Evolutionary conservation across 441 rosid genomes (phyloP).

Genomic region (Francoa sonchifolia): DNA sequence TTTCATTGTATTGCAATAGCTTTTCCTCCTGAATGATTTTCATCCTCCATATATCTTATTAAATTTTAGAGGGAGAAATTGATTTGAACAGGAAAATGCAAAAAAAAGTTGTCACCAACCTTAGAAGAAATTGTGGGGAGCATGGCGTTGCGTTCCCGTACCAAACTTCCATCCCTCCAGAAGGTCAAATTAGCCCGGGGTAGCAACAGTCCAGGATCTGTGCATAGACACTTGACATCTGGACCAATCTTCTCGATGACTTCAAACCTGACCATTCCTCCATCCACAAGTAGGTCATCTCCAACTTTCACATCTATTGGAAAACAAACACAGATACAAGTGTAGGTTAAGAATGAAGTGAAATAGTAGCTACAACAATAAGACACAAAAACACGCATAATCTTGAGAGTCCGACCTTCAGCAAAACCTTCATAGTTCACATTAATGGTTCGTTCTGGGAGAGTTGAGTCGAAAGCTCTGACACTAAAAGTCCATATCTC

Average conservation of each 20-base stretch:
- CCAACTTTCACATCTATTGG: slow-evolving; percentile 67
- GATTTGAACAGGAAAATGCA: not conserved
- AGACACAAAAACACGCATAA: slow-evolving; percentile 3
- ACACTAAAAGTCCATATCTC: slow-evolving; percentile 95
- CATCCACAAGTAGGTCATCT: slow-evolving; percentile 90
- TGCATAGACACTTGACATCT: slow-evolving; percentile 80
- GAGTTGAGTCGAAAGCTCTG: slow-evolving; percentile 60
- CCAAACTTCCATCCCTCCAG: slow-evolving; percentile 91
- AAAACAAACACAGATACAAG: not conserved
- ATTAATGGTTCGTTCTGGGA: slow-evolving; percentile 64
- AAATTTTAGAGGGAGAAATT: not conserved
- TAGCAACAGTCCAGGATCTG: slow-evolving; percentile 86
- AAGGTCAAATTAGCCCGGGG: slow-evolving; percentile 93
- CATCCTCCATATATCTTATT: too few species aligned
- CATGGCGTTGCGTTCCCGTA: slow-evolving; percentile 84
- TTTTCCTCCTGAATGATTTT: too few species aligned
- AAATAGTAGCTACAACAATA: not conserved
- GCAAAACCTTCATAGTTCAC: slow-evolving; percentile 95
- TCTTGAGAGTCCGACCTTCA: slow-evolving; percentile 39
- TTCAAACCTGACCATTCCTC: slow-evolving; percentile 98
- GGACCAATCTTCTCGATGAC: slow-evolving; percentile 92
- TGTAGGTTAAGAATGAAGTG: not conserved
- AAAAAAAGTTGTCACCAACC: slow-evolving; percentile 24
- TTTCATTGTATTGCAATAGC: too few species aligned
- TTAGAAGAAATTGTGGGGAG: slow-evolving; percentile 92